Evolutionary conservation across 306 rosid genomes (phyloP), one percentile per base, ranked within the genome.

Genomic region (Urtica urens): DNA sequence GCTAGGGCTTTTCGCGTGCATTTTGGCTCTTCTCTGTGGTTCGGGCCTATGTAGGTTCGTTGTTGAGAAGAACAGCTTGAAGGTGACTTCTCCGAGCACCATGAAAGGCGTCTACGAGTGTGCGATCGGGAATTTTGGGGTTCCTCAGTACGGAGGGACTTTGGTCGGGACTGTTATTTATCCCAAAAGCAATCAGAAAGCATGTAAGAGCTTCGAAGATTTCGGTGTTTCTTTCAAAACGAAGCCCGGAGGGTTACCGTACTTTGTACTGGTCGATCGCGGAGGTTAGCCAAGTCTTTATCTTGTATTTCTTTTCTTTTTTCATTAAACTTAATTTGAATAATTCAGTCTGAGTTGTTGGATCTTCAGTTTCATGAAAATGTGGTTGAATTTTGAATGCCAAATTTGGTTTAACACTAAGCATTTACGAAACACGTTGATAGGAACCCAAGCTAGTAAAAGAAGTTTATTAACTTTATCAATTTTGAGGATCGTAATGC

Each of bases 111-210:
- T 51, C 0, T 67, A 90, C 56, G 84, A 90, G 58, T 90, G 97
- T 67, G 93, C 97, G 7, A 90, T 90, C 63, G 97, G 97, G 39
- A 90, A 84, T 67, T 90, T 90, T 72, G 97, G 97, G 58, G 84
- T 90, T 10, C 97, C 97, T 34, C 78, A 68, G 34, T 84, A 90
- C 68, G 93, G 97, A 60, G 97, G 97, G 53, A 79, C 93, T 35
- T 63, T 84, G 82, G 44, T 79, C 60, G 97, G 95, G 9, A 69
- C 73, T 38, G 87, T 90, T 3, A 35, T 64, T 38, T 79, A 81
- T 59, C 97, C 97, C 11, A 69, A 73, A 16, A 72, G 80, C 52
- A 90, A 90, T 77, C 82, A 78, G 31, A 79, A 78, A 24, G 93
- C 80, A 19, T 90, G 97, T 66, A 72, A 14, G 19, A 59, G 61